Conservation (phyloP, 176 grass and related monocot genomes). For the Microstegium vimineum region DNA sequence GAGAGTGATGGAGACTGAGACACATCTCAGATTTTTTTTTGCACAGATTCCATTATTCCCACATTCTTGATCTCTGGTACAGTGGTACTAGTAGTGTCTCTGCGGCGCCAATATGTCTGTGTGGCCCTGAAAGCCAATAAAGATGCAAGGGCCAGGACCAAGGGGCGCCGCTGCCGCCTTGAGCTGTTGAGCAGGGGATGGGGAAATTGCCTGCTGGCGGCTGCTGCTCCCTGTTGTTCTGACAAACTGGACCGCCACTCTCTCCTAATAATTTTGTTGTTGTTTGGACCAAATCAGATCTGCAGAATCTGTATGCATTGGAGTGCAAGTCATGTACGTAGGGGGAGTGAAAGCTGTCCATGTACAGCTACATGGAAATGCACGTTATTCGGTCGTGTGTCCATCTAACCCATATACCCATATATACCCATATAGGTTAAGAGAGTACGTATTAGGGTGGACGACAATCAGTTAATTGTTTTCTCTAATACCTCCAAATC, state of each 20-base stretch:
- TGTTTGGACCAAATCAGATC: background rate
- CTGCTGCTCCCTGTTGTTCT: constrained; percentile 24
- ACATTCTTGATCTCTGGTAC: constrained; percentile 4
- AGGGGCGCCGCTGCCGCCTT: background rate
- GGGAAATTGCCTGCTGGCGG: constrained; percentile 16
- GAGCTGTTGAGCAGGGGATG: constrained; percentile 14
- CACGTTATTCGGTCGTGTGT: too few relatives aligned
- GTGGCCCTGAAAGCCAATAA: constrained; percentile 22
- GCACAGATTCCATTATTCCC: constrained; percentile 7
- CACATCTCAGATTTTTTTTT: background rate
- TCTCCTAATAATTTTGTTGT: constrained; percentile 1
- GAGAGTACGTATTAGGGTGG: too few relatives aligned
- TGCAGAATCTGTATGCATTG: background rate
- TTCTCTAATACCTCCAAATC: too few relatives aligned
- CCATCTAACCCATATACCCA: too few relatives aligned
- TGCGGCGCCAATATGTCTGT: constrained; percentile 18
- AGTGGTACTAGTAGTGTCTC: background rate
- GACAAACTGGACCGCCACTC: constrained; percentile 20
- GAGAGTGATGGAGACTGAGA: background rate
- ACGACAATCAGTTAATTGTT: too few relatives aligned
- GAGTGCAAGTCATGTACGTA: background rate
- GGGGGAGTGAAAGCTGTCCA: background rate
- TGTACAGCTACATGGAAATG: background rate
- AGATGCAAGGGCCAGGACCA: constrained; percentile 5
- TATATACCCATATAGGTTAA: too few relatives aligned